A percentile compares a stretch with the other conserved stretches of the same genome.
phyloP scores from a whole-genome alignment of 129 eudicot species.

The Escallonia rubra region DNA sequence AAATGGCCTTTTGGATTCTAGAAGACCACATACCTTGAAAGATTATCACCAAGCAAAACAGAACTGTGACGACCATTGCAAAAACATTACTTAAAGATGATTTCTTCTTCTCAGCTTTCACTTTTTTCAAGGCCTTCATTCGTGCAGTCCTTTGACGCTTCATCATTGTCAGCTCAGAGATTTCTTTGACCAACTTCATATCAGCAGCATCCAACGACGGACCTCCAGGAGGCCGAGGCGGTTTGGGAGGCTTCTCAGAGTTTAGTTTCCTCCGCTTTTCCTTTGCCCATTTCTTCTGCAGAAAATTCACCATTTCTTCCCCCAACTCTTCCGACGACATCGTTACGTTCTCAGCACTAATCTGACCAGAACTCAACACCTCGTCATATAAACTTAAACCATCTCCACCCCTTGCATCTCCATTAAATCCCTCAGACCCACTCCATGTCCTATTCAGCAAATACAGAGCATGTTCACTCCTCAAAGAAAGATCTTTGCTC shows the following conservation, averaged over 20 bases:
- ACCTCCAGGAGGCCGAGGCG: constrained; percentile 51
- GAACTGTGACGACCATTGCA: constrained; percentile 30
- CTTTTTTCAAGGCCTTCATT: constrained; percentile 31
- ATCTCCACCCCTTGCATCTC: constrained; percentile 11
- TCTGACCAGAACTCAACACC: constrained; percentile 17
- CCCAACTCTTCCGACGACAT: constrained; percentile 16
- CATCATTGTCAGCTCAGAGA: constrained; percentile 32
- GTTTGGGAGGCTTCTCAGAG: constrained; percentile 29
- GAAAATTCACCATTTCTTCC: constrained; percentile 9
- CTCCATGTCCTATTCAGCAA: constrained; percentile 17
- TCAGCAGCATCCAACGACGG: constrained; percentile 43
- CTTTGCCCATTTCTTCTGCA: constrained; percentile 4
- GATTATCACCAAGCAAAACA: constrained; percentile 40
- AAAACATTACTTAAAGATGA: constrained; percentile 22
- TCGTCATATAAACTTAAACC: constrained; percentile 19
- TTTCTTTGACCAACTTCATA: constrained; percentile 37
- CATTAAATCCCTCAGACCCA: constrained; percentile 16
- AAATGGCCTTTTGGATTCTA: neutral
- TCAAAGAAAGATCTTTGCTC: constrained; percentile 2
- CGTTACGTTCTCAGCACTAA: constrained; percentile 9
- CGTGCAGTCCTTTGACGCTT: constrained; percentile 39
- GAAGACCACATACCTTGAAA: constrained; percentile 32
- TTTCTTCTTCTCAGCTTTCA: constrained; percentile 29
- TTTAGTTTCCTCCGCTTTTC: constrained; percentile 22
- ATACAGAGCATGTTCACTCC: constrained; percentile 13